Evolutionary conservation across 768 basidiomycete species (phyloP).

Genomic region (Mycena vitilis): DNA sequence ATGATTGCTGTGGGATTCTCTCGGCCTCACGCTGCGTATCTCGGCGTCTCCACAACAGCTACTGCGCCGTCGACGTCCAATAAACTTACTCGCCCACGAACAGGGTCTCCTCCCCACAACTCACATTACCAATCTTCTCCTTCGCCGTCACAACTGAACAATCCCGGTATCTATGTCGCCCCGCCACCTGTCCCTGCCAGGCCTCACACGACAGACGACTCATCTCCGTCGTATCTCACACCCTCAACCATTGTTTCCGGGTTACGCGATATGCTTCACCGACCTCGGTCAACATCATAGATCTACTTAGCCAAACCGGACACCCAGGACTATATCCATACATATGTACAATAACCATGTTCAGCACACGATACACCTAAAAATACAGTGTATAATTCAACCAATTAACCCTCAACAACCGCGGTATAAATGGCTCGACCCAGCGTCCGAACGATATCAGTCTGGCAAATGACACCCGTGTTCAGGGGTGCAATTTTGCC

Average conservation of each 20-base stretch:
- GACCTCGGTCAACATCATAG: conserved; percentile 31
- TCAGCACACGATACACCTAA: conserved; percentile 15
- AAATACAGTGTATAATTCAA: conserved; percentile 31
- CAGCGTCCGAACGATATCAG: conserved; percentile 57
- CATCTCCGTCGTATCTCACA: conserved; percentile 11
- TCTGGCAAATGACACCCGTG: conserved; percentile 72
- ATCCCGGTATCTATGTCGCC: conserved; percentile 52
- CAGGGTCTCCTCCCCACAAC: conserved; percentile 44
- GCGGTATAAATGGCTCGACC: conserved; percentile 62
- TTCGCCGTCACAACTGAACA: conserved; percentile 56
- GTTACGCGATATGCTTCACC: conserved; percentile 35
- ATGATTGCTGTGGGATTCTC: conserved; percentile 50
- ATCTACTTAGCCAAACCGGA: neutral
- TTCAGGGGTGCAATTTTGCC: conserved; percentile 67
- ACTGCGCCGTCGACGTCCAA: conserved; percentile 30
- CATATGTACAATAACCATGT: conserved; percentile 25
- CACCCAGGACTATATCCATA: conserved; percentile 11
- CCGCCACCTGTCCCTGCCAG: conserved; percentile 33
- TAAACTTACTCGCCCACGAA: conserved; percentile 38
- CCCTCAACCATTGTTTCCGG: conserved; percentile 31
- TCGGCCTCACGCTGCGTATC: conserved; percentile 24
- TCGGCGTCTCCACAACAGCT: conserved; percentile 16
- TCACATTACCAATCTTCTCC: conserved; percentile 52
- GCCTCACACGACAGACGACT: conserved; percentile 18
- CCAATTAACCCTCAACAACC: conserved; percentile 45